phyloP scores from a whole-genome alignment of 1,284 basidiomycete species.

The Chondrostereum purpureum region DNA sequence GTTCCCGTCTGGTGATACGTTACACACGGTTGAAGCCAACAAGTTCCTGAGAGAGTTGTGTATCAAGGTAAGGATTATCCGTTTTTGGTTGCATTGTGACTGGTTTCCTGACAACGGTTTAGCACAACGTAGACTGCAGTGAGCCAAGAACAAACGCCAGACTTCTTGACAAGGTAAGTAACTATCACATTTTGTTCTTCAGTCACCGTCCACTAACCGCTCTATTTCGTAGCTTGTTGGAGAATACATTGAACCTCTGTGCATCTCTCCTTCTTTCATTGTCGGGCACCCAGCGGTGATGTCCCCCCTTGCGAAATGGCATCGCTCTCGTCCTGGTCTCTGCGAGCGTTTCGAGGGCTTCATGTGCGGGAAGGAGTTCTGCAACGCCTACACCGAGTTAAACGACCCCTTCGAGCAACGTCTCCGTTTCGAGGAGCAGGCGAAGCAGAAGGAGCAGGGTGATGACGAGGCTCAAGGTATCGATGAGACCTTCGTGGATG shows the following conservation, averaged over 20 bases:
- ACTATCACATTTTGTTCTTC: neutral
- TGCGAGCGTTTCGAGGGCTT: conserved; percentile 99
- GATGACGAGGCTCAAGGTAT: conserved; percentile 98
- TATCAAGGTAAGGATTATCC: conserved; percentile 51
- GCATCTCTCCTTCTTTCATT: conserved; percentile 96
- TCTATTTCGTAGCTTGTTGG: conserved; percentile 78
- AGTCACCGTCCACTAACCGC: neutral
- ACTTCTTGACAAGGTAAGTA: conserved; percentile 83
- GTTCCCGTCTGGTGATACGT: conserved; percentile 89
- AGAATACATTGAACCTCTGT: conserved; percentile 95
- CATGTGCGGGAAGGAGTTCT: conserved; percentile 97
- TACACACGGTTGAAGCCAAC: conserved; percentile 88
- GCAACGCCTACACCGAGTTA: conserved; percentile 97
- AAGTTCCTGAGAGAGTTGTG: conserved; percentile 84
- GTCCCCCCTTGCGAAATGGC: conserved; percentile 97
- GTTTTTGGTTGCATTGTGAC: neutral
- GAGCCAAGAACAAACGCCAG: conserved; percentile 96
- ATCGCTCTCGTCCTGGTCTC: conserved; percentile 87
- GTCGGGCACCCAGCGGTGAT: conserved; percentile 99
- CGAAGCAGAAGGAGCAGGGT: conserved; percentile 86
- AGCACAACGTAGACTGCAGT: conserved; percentile 97
- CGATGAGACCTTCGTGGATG: conserved; percentile 91
- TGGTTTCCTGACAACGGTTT: neutral
- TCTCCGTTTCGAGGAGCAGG: conserved; percentile 93
- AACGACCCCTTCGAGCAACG: conserved; percentile 98